These are phyloP conservation scores for Eimeria sp. DNA, from an alignment of 169 alveolate species.

Conservation along the genomic window DNA sequence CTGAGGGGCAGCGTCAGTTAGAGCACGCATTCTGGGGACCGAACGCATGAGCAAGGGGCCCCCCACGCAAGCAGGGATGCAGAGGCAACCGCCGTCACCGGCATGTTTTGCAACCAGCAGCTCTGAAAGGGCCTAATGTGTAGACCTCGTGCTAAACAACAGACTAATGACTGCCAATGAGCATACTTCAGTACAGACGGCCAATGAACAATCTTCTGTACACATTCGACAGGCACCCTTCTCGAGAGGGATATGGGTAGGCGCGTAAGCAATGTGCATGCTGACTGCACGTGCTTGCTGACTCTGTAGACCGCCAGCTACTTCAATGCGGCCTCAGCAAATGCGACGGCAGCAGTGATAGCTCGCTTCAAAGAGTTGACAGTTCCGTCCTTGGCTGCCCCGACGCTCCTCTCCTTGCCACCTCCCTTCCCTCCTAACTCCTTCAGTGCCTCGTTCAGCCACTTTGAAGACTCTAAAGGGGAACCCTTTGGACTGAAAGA, in stretches of 20 bases:
- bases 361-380: conserved; percentile 34
- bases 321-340: conserved; percentile 52
- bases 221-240: not conserved
- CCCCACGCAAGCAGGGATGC: not conserved
- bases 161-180: not conserved
- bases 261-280: not conserved
- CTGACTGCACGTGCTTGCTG: not conserved
- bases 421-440: conserved; percentile 84
- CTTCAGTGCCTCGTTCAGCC: conserved; percentile 81
- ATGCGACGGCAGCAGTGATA: conserved; percentile 56
- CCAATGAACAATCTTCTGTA: not conserved
- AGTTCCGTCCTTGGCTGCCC: conserved; percentile 81
- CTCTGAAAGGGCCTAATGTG: not conserved
- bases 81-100: not conserved
- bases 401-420: conserved; percentile 81
- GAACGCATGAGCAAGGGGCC: not conserved
- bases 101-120: not conserved
- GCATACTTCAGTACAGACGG: not conserved
- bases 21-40: not conserved
- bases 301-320: not conserved
- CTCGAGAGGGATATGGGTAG: not conserved
- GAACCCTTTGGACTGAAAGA: conserved; percentile 66
- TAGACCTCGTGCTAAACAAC: not conserved
- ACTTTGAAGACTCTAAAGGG: conserved; percentile 25
- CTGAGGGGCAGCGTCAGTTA: not conserved